A percentile compares a stretch with the other conserved stretches of the same genome.
These are phyloP conservation scores for Ogataea philodendri DNA, from an alignment of 805 yeast species.

Conservation along the genomic window DNA sequence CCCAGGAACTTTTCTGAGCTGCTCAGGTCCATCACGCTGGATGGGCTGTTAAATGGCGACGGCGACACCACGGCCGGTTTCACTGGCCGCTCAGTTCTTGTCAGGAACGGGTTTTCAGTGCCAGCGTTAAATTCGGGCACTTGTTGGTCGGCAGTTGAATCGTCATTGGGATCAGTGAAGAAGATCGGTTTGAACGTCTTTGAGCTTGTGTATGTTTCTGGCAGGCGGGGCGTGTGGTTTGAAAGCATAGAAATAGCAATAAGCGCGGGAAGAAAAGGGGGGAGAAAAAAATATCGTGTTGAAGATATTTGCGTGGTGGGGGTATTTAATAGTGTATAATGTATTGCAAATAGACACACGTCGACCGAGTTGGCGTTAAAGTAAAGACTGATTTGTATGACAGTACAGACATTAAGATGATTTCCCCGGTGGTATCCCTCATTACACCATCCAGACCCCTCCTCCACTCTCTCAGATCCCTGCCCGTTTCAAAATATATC, in stretches of 20 bases:
- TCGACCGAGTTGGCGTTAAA: too few species aligned
- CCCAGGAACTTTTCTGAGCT: slow-evolving; percentile 12
- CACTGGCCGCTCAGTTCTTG: slow-evolving; percentile 14
- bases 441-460: not conserved
- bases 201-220: slow-evolving; percentile 15
- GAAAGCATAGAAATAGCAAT: slow-evolving; percentile 18
- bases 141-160: slow-evolving; percentile 12
- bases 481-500: not conserved
- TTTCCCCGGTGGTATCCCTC: too few species aligned
- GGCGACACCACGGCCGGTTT: slow-evolving; percentile 6
- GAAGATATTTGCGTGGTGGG: slow-evolving; percentile 1
- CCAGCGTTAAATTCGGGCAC: slow-evolving; percentile 9
- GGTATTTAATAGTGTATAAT: slow-evolving; percentile 1
- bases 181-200: slow-evolving; percentile 19
- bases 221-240: slow-evolving; percentile 19
- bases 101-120: slow-evolving; percentile 15
- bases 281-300: slow-evolving; percentile 1
- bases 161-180: slow-evolving; percentile 24
- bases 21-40: slow-evolving; percentile 8
- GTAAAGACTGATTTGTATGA: too few species aligned
- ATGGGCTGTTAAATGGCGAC: slow-evolving; percentile 8
- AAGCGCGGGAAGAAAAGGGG: slow-evolving; percentile 11
- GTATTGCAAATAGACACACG: too few species aligned
- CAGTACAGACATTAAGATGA: too few species aligned
- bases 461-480: not conserved